Base-by-base conservation (phyloP, 306 rosid genomes). In the Dryas octopetala region DNA sequence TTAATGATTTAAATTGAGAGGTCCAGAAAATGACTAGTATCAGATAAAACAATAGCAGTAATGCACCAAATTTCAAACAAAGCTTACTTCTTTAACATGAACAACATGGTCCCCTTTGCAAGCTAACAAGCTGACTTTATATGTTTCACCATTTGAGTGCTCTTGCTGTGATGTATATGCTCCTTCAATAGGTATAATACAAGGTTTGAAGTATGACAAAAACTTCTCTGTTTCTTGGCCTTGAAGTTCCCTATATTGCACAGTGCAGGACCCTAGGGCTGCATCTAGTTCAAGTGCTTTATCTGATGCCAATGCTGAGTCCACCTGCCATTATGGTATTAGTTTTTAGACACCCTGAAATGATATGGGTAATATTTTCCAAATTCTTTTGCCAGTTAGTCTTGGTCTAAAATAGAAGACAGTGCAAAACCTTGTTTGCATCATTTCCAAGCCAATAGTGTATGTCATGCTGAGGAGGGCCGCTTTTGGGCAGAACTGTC, bases 31-130 rank as follows among this genome's bases (percentile, higher is more conserved):
- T 45, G 41, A 38, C 15, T 15, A 14, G 16, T 40, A 6, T 13
- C 28, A 69, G 11, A n/a, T 28, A 5, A 16, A n/a, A 70, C 55
- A 55, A 17, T 8, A 17, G 9, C 45, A 43, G 23, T 7, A 43
- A 17, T 28, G 43, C 41, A 65, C 65, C 68, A 68, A 66, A 72
- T 47, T 69, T 74, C 38, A 76, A 55, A 74, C 46, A 49, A 47
- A 48, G 57, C 97, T 88, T 79, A 91, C 97, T 84, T 91, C 97
- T 85, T 89, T 91, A 74, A 91, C 96, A 57, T 73, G 97, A 80
- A 90, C 96, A 71, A 87, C 97, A 80, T 84, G 89, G 86, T 95
- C 97, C 69, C 98, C 97, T 90, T 90, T 90, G 93, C 97, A 95
- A 49, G 93, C 80, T 74, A 89, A 88, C 87, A 95, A 19, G 73